Percentiles rank a stretch among this genome's conserved stretches.
Evolutionary conservation across 1,139 yeast species (phyloP).

Genomic region (Sugiyamaella sp.): DNA sequence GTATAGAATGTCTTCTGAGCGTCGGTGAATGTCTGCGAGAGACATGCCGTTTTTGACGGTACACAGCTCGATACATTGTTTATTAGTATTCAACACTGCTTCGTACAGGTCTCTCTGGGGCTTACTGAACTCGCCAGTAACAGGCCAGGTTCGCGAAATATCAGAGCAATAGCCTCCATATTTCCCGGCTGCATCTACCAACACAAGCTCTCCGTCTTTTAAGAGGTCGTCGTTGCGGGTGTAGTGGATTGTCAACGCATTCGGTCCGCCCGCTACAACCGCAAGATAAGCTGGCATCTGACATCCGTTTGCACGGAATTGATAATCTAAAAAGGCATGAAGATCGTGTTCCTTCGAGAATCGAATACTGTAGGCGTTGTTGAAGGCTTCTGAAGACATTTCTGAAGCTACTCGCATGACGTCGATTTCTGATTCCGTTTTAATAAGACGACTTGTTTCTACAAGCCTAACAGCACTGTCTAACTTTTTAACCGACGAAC

Average conservation of each 20-base stretch:
- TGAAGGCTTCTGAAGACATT: conserved; percentile 80
- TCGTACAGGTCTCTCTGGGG: conserved; percentile 87
- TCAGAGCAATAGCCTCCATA: conserved; percentile 95
- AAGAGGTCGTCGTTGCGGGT: conserved; percentile 84
- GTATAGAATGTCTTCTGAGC: conserved; percentile 61
- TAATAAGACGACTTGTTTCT: conserved; percentile 64
- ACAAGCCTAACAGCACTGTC: conserved; percentile 45
- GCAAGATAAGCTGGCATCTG: conserved; percentile 90
- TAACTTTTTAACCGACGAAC: conserved; percentile 20
- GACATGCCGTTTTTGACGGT: conserved; percentile 55
- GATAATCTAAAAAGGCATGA: conserved; percentile 80
- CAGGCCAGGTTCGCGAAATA: conserved; percentile 97
- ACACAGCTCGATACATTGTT: conserved; percentile 73
- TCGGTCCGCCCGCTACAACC: conserved; percentile 91
- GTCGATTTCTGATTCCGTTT: conserved; percentile 73
- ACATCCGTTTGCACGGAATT: conserved; percentile 85
- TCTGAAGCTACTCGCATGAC: conserved; percentile 83
- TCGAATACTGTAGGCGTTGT: conserved; percentile 66
- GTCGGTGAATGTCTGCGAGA: conserved; percentile 74
- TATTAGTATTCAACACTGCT: conserved; percentile 83
- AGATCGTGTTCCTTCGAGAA: conserved; percentile 75
- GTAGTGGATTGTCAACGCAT: conserved; percentile 86
- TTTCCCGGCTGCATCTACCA: conserved; percentile 95
- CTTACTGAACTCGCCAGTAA: conserved; percentile 64
- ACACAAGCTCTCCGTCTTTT: conserved; percentile 75